Evolutionary conservation across 2,329 filamentous ascomycete genomes (phyloP).

Genomic region (Alternaria postmessia): DNA sequence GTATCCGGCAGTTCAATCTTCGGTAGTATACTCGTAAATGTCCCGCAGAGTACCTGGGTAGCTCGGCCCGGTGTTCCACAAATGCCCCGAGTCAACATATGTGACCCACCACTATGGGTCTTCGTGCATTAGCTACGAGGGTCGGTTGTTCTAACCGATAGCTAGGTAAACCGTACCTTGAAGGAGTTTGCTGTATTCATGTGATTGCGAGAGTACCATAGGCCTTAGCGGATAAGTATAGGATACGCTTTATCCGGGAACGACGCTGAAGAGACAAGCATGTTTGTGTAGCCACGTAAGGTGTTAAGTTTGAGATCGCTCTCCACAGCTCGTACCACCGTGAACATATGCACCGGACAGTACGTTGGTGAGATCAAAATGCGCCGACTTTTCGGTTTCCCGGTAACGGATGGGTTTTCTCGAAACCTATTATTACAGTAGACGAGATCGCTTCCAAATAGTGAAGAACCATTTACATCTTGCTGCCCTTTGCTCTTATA

Average conservation of each 20-base stretch:
- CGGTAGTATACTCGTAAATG: conserved; percentile 4
- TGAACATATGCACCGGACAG: conserved; percentile 5
- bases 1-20: background rate
- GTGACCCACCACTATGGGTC: background rate
- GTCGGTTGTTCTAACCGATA: background rate
- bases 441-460: background rate
- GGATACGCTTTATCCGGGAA: background rate
- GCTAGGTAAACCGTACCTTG: background rate
- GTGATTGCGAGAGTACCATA: background rate
- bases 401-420: background rate
- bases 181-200: background rate
- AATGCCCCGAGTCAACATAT: conserved; percentile 4
- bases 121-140: background rate
- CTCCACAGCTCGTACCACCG: background rate
- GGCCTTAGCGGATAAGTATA: background rate
- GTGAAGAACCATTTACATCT: background rate
- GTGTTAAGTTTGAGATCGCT: background rate
- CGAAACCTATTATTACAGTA: conserved; percentile 5
- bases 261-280: background rate
- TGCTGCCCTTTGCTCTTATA: background rate
- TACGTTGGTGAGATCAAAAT: conserved; percentile 2
- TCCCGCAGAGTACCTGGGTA: background rate
- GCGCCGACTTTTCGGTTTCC: conserved; percentile 4
- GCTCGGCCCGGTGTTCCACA: conserved; percentile 8
- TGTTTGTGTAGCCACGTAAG: background rate